Evolutionary conservation across 1,139 yeast species (phyloP).

Genomic region (Kluyveromyces sp.): DNA sequence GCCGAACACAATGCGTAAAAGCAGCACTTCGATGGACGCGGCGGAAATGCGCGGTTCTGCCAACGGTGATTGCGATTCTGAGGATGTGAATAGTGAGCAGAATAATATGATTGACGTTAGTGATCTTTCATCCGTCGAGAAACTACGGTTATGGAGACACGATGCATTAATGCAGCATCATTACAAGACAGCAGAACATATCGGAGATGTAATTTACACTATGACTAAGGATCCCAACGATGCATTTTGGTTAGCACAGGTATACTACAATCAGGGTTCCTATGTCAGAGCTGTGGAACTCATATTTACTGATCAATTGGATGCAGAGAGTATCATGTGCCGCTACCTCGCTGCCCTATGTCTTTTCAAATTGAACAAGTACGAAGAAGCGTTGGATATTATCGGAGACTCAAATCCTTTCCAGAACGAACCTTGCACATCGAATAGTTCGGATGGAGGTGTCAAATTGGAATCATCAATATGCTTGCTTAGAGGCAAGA

Average conservation of each 20-base stretch:
- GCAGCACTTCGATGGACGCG: conserved; percentile 13
- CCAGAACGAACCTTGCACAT: conserved; percentile 20
- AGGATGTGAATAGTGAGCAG: conserved; percentile 1
- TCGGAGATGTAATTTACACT: conserved; percentile 84
- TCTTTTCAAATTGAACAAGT: conserved; percentile 60
- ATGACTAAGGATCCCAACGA: conserved; percentile 76
- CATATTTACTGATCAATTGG: conserved; percentile 34
- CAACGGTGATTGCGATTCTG: background rate
- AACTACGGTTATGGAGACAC: conserved; percentile 84
- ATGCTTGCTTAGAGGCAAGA: conserved; percentile 77
- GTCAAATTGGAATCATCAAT: conserved; percentile 79
- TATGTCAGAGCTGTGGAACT: conserved; percentile 73
- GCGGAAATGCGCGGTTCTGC: conserved; percentile 19
- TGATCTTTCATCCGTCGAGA: conserved; percentile 75
- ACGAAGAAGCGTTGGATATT: conserved; percentile 85
- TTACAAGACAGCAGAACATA: conserved; percentile 78
- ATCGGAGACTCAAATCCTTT: conserved; percentile 83
- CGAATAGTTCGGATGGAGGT: conserved; percentile 52
- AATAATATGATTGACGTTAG: conserved; percentile 18
- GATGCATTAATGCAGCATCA: conserved; percentile 93
- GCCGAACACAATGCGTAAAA: conserved; percentile 27
- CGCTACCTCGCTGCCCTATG: conserved; percentile 77
- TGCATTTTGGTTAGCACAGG: conserved; percentile 96
- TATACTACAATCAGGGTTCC: conserved; percentile 61
- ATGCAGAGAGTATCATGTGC: conserved; percentile 55